Percentiles rank a stretch among this genome's conserved stretches.
Conservation (phyloP, 2,329 filamentous ascomycete species). For the Plenodomus biglobosus region DNA sequence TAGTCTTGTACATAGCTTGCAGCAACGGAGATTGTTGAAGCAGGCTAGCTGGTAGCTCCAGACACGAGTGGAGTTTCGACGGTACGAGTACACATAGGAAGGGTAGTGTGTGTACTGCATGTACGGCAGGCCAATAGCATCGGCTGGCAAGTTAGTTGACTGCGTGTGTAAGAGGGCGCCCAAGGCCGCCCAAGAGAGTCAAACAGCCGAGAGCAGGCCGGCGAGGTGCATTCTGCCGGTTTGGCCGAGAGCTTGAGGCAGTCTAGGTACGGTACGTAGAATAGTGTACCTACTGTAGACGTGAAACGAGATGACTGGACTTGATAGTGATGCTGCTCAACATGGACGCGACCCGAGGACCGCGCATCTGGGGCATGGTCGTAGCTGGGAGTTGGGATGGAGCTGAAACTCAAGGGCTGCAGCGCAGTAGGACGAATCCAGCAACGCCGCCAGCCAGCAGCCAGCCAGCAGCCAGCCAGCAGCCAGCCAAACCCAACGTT, state of each 20-base stretch:
- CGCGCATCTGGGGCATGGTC: not conserved
- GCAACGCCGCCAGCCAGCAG: not conserved
- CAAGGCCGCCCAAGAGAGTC: constrained; percentile 14
- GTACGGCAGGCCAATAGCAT: constrained; percentile 20
- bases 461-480: too few species aligned
- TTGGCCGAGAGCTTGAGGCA: constrained; percentile 22
- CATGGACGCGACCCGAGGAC: not conserved
- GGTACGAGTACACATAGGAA: too few species aligned
- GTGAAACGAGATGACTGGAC: constrained; percentile 4
- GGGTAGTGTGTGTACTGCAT: constrained; percentile 4
- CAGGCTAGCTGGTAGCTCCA: not conserved
- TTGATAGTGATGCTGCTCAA: not conserved
- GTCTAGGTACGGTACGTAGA: not conserved
- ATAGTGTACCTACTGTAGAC: not conserved
- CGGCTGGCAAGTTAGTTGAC: constrained; percentile 14
- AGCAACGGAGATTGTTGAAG: not conserved
- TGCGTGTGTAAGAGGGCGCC: constrained; percentile 24
- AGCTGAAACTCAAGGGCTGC: not conserved
- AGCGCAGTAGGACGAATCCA: not conserved
- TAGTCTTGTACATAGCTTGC: not conserved
- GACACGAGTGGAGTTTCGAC: not conserved
- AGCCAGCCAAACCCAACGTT: not conserved
- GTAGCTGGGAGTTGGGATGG: not conserved
- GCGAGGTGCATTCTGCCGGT: constrained; percentile 34
- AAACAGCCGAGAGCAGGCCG: constrained; percentile 32